Base-by-base conservation (phyloP, 202 grass and related monocot species). In the Schoenoplectus triqueter region DNA sequence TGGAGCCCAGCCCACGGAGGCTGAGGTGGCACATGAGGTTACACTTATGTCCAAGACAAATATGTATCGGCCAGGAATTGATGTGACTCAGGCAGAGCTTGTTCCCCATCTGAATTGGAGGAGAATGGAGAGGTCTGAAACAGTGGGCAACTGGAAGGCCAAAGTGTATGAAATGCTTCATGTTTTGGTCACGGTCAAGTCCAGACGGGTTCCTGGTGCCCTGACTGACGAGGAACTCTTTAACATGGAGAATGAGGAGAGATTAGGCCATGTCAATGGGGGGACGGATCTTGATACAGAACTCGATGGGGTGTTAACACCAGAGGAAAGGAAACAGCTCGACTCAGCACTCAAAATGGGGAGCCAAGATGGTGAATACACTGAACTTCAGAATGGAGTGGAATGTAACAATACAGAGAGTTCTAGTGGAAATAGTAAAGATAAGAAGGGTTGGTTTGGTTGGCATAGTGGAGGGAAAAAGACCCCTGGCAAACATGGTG, bases 141-240 rank as follows among this genome's bases (percentile, higher is more conserved):
- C 86, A 0, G 86, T 98, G 7, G 93, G 95, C 10, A 90, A 91
- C 52, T 98, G 95, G 95, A 98, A 98, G 60, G 93, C 95, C 0
- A 95, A 95, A 80, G 93, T 98, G 4, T 89, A 98, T 19, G 95
- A 98, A 46, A 98, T 98, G 95, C 46, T 88, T 15, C 89, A 95
- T 57, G 95, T 98, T 5, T 82, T 98, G 44, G 95, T 98, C 31
- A 98, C 92, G 0, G 93, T 95, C 2, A 98, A 98, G 73, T 98
- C 95, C 1, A 93, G 95, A 51, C 87, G 95, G 45, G 95, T 98
- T 2, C 95, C 95, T 0, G 95, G 95, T 64, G 95, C 95, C 1
- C 92, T 98, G 95, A 92, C 93, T 0, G 96, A 98, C 0, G 93
- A 98, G 88, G 96, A 98, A 79, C 87, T 98, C 56, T 98, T 98